Evolutionary conservation across 768 basidiomycete species (phyloP), one percentile per base, ranked within the genome.

Genomic region (Tylopilus felleus): DNA sequence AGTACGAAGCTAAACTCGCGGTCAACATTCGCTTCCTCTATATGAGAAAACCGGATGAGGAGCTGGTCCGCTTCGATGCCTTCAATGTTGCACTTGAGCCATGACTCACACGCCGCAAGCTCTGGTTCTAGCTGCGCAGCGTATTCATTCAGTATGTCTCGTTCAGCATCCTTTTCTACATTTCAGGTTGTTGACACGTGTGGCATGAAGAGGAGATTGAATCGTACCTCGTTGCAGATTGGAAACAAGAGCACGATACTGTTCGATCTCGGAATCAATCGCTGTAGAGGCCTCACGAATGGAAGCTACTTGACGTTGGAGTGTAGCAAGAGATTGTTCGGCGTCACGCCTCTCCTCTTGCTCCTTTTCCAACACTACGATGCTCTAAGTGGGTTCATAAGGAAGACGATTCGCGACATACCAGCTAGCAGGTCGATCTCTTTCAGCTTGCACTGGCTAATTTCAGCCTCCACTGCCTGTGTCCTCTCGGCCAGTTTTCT

Each of bases 371-470:
- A 91, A 69, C 10, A 80, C 88, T 88, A 55, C 21, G 13, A 28
- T 28, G 16, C 8, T 41, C 38, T 33, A 6, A 23, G 25, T 42
- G 12, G 22, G 36, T 42, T n/a, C 14, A 45, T 33, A 17, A 17
- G 5, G 8, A 33, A n/a, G 9, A 38, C 5, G 60, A 25, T 22
- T 19, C 51, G 31, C 31, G 16, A 73, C 81, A n/a, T 67, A 93
- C 92, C 81, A 52, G 82, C 80, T 3, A 91, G 77, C 51, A 95
- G 77, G 48, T 90, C 85, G 28, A 91, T 85, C 70, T 94, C 93
- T 62, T 77, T 80, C 48, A 88, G 65, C 60, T 92, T 89, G 71
- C 88, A 92, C 41, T 84, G 75, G 50, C 82, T 84, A 2, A 81
- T 93, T 69, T 92, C 86, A 0, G 74, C 62, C 65, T 93, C 88